These are phyloP conservation scores for Neoboletus brunneissimus DNA, from an alignment of 768 basidiomycete species.

Conservation along the genomic window DNA sequence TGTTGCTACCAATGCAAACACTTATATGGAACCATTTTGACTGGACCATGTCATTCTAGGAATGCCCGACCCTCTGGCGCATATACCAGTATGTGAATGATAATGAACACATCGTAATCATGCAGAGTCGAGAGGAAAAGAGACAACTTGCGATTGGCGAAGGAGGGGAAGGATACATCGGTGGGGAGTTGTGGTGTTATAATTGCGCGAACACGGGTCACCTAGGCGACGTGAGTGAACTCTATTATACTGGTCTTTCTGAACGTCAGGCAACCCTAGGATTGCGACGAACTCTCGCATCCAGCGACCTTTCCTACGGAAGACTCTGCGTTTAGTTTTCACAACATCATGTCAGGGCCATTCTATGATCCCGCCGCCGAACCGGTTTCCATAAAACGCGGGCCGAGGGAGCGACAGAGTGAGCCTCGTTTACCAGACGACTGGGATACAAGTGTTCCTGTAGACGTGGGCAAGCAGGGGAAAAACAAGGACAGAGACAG, in stretches of 20 bases:
- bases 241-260: background rate
- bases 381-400: constrained; percentile 31
- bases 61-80: constrained; percentile 82
- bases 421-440: constrained; percentile 36
- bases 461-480: constrained; percentile 64
- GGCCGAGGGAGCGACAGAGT: constrained; percentile 36
- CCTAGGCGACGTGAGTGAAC: constrained; percentile 68
- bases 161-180: constrained; percentile 80
- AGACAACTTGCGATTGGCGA: constrained; percentile 51
- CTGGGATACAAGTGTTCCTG: constrained; percentile 47
- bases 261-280: constrained; percentile 38
- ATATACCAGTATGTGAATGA: constrained; percentile 70
- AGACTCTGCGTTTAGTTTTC: constrained; percentile 63
- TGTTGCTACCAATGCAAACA: constrained; percentile 17
- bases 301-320: constrained; percentile 44
- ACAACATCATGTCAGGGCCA: constrained; percentile 62
- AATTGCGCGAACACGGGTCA: constrained; percentile 74
- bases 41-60: constrained; percentile 41
- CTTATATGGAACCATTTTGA: background rate
- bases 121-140: constrained; percentile 49
- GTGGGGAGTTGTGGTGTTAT: constrained; percentile 74
- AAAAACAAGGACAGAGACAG: constrained; percentile 57
- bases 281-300: constrained; percentile 51
- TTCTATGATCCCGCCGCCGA: constrained; percentile 51
- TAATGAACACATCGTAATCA: constrained; percentile 44